Evolutionary conservation across 2,329 filamentous ascomycete species (phyloP), one percentile per base, ranked within the genome.

Genomic region (Fusarium neocosmosporiellum): DNA sequence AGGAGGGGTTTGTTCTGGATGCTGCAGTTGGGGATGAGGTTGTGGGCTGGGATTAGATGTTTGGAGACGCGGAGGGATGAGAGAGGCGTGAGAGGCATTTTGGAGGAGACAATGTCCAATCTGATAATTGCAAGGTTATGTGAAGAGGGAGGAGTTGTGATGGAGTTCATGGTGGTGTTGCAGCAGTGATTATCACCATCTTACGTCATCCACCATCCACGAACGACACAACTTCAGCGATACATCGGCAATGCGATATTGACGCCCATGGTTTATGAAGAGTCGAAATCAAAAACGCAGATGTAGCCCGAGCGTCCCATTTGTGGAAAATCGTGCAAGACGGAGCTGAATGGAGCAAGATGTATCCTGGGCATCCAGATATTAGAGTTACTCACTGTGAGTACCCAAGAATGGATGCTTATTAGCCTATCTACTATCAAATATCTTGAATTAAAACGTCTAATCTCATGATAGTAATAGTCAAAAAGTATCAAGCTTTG

Each of bases 1-100:
- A 92, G 78, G 29, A 94, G 85, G 1, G 91, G 91, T 70, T 89
- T 90, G 63, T 86, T 81, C 76, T 90, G 88, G 63, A 92, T 86
- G 7, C 88, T 89, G 41, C 90, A 92, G 79, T 94, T 94, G 22
- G 92, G 91, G 37, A 90, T 85, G 7, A 84, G 81, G 29, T 81
- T 79, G 79, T 90, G 86, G 14, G 86, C 81, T 6, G 90, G 87
- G 66, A 94, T 93, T 29, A 86, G 82, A 78, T 91, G 86, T 20
- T 83, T 85, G 39, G 88, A 88, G n/a, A 92, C 83, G 33, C 82
- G 82, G 65, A 93, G 85, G 5, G 87, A 81, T 34, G 84, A 80
- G 18, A 89, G 81, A 3, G 70, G 68, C 5, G 55, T 62, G 0
- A 65, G 34, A 18, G 68, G 66, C 73, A 75, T 75, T 41, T 11